Evolutionary conservation across 2,329 filamentous ascomycete genomes (phyloP).

Genomic region (Fusarium pseudonygamai): DNA sequence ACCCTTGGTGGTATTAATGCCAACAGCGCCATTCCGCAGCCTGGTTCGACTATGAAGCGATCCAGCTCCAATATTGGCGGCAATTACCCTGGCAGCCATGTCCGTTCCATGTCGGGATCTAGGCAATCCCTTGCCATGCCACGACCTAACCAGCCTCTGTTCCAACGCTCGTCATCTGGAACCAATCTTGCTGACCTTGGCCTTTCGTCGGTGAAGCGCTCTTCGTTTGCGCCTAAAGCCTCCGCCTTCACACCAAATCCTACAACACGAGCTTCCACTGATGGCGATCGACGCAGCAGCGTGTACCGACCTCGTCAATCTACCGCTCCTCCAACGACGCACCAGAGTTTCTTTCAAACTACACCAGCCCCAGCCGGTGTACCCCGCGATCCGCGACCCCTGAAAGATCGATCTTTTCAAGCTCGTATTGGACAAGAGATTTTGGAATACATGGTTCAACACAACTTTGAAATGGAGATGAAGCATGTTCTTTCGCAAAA

Average conservation of each 20-base stretch:
- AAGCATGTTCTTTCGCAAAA: constrained; percentile 93
- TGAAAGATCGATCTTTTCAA: constrained; percentile 84
- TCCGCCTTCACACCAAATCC: constrained; percentile 64
- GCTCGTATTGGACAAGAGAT: constrained; percentile 87
- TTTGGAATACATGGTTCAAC: constrained; percentile 87
- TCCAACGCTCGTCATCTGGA: constrained; percentile 85
- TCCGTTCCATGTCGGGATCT: constrained; percentile 82
- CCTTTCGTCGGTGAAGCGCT: constrained; percentile 83
- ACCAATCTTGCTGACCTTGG: constrained; percentile 82
- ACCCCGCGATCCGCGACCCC: constrained; percentile 84
- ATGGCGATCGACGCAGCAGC: constrained; percentile 77
- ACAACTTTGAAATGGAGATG: constrained; percentile 98
- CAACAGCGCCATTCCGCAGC: constrained; percentile 88
- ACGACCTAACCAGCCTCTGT: constrained; percentile 86
- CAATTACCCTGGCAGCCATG: constrained; percentile 74
- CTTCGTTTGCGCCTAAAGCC: constrained; percentile 81
- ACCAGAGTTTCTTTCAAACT: constrained; percentile 96
- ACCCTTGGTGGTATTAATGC: constrained; percentile 86
- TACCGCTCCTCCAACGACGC: constrained; percentile 70
- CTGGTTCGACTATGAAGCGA: constrained; percentile 92
- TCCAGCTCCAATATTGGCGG: constrained; percentile 78
- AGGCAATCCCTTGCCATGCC: constrained; percentile 86
- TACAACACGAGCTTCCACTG: constrained; percentile 56
- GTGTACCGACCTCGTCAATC: constrained; percentile 79
- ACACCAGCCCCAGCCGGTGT: constrained; percentile 83